phyloP scores from a whole-genome alignment of 140 eudicot genomes.

The Oenanthe javanica region DNA sequence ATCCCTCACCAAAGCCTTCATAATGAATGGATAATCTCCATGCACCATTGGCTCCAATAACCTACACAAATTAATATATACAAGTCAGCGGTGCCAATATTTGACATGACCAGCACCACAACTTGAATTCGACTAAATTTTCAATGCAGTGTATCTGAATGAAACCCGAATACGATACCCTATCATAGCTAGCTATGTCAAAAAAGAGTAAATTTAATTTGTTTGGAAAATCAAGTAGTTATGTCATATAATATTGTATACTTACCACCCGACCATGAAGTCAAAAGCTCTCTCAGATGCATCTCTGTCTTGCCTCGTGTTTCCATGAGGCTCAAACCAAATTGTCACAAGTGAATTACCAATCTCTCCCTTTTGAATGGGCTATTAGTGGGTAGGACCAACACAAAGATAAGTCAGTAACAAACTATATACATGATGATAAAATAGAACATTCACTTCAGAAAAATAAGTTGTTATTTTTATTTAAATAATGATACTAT shows the following conservation, averaged over 20 bases:
- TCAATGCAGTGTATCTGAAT: neutral
- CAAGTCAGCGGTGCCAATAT: too few relatives aligned
- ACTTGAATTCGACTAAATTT: too few relatives aligned
- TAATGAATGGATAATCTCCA: slow-evolving; percentile 17
- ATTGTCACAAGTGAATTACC: slow-evolving; percentile 12
- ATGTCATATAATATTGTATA: too few relatives aligned
- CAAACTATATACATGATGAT: neutral
- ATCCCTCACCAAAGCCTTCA: slow-evolving; percentile 12
- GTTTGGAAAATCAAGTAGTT: too few relatives aligned
- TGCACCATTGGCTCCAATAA: slow-evolving; percentile 9
- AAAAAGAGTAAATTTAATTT: neutral
- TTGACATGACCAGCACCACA: neutral
- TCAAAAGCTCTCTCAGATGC: slow-evolving; percentile 16
- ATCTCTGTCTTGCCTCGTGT: neutral
- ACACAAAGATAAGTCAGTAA: neutral
- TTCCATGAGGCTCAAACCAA: slow-evolving; percentile 12
- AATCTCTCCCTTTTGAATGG: slow-evolving; percentile 16
- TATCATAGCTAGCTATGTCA: neutral
- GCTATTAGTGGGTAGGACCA: neutral
- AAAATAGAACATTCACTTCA: neutral
- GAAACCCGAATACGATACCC: neutral
- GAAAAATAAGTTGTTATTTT: too few relatives aligned
- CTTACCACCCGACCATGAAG: slow-evolving; percentile 16
- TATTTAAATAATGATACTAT: too few relatives aligned
- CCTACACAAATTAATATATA: too few relatives aligned